phyloP scores from a whole-genome alignment of 495 filamentous ascomycete genomes.

The Cryomyces minteri region DNA sequence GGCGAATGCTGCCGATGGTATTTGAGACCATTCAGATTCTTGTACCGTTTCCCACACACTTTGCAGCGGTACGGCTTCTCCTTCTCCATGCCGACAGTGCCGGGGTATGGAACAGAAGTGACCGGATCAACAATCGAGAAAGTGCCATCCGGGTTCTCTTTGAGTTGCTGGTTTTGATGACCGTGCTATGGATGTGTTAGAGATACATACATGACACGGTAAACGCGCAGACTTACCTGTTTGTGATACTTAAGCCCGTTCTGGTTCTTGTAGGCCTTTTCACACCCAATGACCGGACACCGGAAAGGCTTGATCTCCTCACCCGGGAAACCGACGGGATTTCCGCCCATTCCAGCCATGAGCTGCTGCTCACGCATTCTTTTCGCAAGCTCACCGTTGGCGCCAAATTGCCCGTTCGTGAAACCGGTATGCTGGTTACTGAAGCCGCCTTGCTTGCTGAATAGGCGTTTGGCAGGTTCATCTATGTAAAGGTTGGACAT shows the following conservation, averaged over 20 bases:
- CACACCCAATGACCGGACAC: conserved; percentile 94
- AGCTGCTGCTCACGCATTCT: conserved; percentile 35
- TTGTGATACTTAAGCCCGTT: conserved; percentile 88
- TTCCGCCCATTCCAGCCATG: conserved; percentile 29
- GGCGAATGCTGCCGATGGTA: conserved; percentile 23
- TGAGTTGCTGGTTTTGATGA: conserved; percentile 87
- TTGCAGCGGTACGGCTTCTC: conserved; percentile 98
- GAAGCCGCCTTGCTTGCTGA: conserved; percentile 60
- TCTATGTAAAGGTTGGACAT: conserved; percentile 70
- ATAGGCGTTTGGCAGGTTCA: conserved; percentile 85
- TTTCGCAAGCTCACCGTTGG: conserved; percentile 59
- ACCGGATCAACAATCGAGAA: conserved; percentile 97
- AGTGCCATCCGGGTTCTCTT: conserved; percentile 89
- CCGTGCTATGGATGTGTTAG: conserved; percentile 45
- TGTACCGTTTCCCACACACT: conserved; percentile 93
- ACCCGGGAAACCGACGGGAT: conserved; percentile 11
- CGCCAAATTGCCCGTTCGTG: conserved; percentile 49
- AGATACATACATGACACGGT: background rate
- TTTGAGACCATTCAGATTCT: conserved; percentile 66
- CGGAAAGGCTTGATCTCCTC: conserved; percentile 85
- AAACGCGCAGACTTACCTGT: conserved; percentile 32
- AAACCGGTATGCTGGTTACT: conserved; percentile 41
- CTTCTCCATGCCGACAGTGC: conserved; percentile 97
- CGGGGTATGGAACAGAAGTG: conserved; percentile 82
- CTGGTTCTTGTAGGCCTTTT: conserved; percentile 99